Evolutionary conservation across 2,329 filamentous ascomycete genomes (phyloP), one percentile per base, ranked within the genome.

Genomic region (Verticillium tricorpus): DNA sequence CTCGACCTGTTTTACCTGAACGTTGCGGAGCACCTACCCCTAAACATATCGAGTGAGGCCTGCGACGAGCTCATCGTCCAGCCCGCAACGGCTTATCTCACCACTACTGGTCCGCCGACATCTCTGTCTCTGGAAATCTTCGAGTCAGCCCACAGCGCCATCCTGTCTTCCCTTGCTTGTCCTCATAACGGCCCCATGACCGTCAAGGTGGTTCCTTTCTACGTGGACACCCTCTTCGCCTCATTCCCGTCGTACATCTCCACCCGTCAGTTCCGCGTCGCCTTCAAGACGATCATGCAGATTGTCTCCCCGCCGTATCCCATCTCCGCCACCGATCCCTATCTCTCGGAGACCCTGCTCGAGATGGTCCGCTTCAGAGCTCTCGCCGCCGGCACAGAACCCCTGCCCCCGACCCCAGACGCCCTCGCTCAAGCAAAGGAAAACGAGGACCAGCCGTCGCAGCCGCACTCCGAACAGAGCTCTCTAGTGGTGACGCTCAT

Each of bases 1-100:
- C 78, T 94, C n/a, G 90, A 95, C 71, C 83, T 96, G 17, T 97
- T 92, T 78, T 96, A 96, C 75, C 84, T 97, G 65, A 95, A 96
- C 70, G 85, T 89, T 0, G 89, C 91, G 2, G 93, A 97, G 72
- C 91, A 96, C 72, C 87, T 97, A 63, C 88, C 92, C 0, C 79
- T 93, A 9, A 78, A 86, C 2, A 76, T 97, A 1, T 79, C 90
- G 0, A 82, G 89, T 0, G 77, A 82, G 3, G 82, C 85, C 2
- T 92, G 88, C 68, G 91, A 96, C 68, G 80, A 85, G 2, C 80
- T 96, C 2, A 84, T 96, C 17, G 80, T 96, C 59, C 83, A 88
- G 37, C 89, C 91, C 1, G 90, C 92, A 7, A 84, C 86, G 5
- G 84, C 89, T 1, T 95, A 96, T 71, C 85, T 97, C 3, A 77